Base-by-base conservation (phyloP, 2,329 filamentous ascomycete genomes). In the Pseudogymnoascus sp. region DNA sequence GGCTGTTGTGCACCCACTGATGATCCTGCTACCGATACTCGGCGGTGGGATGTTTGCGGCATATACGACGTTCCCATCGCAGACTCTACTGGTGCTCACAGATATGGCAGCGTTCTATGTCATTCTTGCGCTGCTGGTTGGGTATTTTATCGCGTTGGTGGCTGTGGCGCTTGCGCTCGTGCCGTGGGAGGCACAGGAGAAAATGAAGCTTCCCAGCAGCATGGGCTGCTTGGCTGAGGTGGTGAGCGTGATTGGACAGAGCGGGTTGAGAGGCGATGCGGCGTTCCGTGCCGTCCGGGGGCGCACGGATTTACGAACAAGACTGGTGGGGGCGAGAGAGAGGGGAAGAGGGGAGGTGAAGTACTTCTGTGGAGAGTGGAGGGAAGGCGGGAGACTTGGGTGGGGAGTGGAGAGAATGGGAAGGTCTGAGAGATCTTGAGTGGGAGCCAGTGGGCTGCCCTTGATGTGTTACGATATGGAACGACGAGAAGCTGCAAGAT, bases 221-320 rank as follows among this genome's bases (percentile, higher is more conserved):
- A 86, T 90, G 41, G 84, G 82, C 65, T 90, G 84, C 56, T 80
- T 96, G 16, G 89, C 89, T 1, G 91, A 93, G 72, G 80, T 93
- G 22, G 82, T 96, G 68, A 88, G 86, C 71, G 93, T 93, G 72
- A 79, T 93, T 43, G 86, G 90, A 64, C 87, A 88, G 68, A 87
- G 87, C 46, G 87, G 88, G 24, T 78, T 96, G 16, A 78, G 90
- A 1, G 79, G 83, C 4, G 92, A 96, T 70, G 81, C 86, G 8
- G 84, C 89, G 0, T 93, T 97, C 72, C 82, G 86, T 60, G 83
- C 86, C 38, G 84, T 88, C 2, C 79, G 81, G 28, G 86, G 81
- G n/a, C 88, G 87, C 67, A 79, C 79, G 0, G 88, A 92, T 67
- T 81, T 97, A 19, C 81, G 88, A 22, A 85, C 83, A 0, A 80